Evolutionary conservation across 1,284 basidiomycete species (phyloP), one percentile per base, ranked within the genome.

Genomic region (Stereum hirsutum): DNA sequence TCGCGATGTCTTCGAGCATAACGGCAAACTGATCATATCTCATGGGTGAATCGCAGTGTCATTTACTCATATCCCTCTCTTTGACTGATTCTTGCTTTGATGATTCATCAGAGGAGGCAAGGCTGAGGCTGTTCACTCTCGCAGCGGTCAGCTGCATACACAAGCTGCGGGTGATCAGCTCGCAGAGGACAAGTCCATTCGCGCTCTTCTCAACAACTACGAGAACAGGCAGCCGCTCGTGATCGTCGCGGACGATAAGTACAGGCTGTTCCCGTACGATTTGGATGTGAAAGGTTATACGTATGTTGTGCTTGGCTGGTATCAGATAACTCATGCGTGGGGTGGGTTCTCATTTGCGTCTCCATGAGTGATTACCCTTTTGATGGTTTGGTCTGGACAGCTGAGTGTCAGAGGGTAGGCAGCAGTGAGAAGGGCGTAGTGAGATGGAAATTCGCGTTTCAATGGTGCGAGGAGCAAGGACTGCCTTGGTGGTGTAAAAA

Each of bases 361-460:
- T 7, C 14, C 7, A 25, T 25, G 3, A 20, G 10, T 39, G 31
- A 27, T 19, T n/a, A 39, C 15, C 28, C 45, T 30, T 34, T n/a
- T 20, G 10, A 38, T 20, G 14, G 34, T 44, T 17, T 24, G 34
- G 27, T 49, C 42, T 41, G 17, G 28, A 8, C 44, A 88, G 82
- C 81, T 34, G 85, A 88, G 61, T 74, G 70, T 45, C 75, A 83
- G 49, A 53, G 65, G 7, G 57, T n/a, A n/a, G n/a, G 58, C 25
- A 75, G 71, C 45, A 60, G 62, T 15, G 55, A 53, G 25, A 69
- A 72, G 5, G 61, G 60, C 35, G 74, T 85, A 15, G 68, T 85
- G 5, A 69, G 84, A 8, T 85, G 75, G 57, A 89, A 89, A 56
- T 87, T 89, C 52, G 76, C 79, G 5, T 89, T 89, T 51, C 78